Conservation (phyloP, 257 asterid genomes). For the Solanum pinnatisectum region DNA sequence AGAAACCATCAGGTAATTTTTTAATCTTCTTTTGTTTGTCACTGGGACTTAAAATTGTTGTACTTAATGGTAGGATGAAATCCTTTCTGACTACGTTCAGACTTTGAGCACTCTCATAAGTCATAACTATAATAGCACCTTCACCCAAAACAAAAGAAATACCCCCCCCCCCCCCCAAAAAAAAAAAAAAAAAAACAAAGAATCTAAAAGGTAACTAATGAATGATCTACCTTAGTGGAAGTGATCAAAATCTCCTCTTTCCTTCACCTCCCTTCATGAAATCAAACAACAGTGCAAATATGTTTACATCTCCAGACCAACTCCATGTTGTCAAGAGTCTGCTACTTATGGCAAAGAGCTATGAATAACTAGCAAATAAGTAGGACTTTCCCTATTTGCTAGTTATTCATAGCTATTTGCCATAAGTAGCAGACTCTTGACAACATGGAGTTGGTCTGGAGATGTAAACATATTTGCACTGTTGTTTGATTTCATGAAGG, state of each 20-base stretch:
- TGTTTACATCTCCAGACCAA: not conserved
- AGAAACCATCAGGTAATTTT: slow-evolving; percentile 65
- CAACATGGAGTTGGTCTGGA: not conserved
- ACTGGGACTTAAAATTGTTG: not conserved
- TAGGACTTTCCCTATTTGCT: not conserved
- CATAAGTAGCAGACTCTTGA: not conserved
- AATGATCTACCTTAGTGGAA: not conserved
- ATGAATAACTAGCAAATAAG: not conserved
- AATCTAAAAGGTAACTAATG: not conserved
- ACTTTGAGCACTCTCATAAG: not conserved
- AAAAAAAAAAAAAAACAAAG: too few relatives aligned
- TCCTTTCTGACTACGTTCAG: not conserved
- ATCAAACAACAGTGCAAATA: not conserved
- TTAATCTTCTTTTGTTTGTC: not conserved
- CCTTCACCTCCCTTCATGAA: not conserved
- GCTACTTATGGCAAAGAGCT: not conserved
- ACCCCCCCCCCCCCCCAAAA: not conserved
- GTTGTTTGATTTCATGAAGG: not conserved
- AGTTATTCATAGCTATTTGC: not conserved
- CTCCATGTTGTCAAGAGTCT: not conserved
- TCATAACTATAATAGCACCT: not conserved
- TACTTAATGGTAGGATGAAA: not conserved
- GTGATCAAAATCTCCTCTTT: not conserved
- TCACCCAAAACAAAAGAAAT: not conserved
- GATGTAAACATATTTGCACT: not conserved